Evolutionary conservation across 2,329 filamentous ascomycete genomes (phyloP).

Genomic region (Cordyceps cicadae): DNA sequence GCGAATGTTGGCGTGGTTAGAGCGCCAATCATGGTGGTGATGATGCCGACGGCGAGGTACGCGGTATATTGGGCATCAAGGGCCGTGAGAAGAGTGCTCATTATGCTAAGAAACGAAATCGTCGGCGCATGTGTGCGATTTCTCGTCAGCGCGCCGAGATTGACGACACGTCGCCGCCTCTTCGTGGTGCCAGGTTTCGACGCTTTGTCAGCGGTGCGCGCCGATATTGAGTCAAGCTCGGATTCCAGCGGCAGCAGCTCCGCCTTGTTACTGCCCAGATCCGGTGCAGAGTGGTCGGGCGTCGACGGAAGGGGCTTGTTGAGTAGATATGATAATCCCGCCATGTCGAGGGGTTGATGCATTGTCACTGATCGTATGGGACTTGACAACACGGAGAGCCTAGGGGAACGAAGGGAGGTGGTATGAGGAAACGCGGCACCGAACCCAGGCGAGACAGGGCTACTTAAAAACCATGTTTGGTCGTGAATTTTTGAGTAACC

Average conservation of each 20-base stretch:
- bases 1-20: slow-evolving; percentile 66
- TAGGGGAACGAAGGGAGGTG: background rate
- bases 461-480: background rate
- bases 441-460: background rate
- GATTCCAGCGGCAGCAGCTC: background rate
- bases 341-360: background rate
- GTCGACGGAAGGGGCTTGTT: background rate
- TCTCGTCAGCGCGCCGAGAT: background rate
- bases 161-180: background rate
- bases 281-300: background rate
- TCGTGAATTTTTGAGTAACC: background rate
- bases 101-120: background rate
- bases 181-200: background rate
- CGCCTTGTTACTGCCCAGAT: background rate
- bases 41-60: slow-evolving; percentile 53
- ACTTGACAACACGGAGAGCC: background rate
- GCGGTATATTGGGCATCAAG: slow-evolving; percentile 45
- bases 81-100: slow-evolving; percentile 44
- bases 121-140: background rate
- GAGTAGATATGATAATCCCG: background rate
- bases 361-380: background rate
- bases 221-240: background rate
- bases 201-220: background rate
- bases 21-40: slow-evolving; percentile 51
- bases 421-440: background rate